Conservation (phyloP, 2,329 filamentous ascomycete genomes). For the Leptographium lundbergii region DNA sequence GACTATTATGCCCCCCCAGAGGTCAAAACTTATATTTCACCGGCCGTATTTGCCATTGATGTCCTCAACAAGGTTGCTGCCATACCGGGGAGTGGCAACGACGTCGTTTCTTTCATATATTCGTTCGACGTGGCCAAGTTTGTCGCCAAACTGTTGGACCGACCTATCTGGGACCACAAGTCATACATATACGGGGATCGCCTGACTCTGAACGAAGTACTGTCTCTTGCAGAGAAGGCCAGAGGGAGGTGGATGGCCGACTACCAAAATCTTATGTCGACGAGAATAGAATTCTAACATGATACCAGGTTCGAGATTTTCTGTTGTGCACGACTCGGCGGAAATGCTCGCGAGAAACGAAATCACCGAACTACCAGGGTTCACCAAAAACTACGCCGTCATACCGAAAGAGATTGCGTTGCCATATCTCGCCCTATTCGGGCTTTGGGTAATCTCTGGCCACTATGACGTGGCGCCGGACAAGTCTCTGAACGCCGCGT, state of each 20-base stretch:
- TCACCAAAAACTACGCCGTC: too few species aligned
- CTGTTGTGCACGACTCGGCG: too few species aligned
- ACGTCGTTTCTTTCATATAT: constrained; percentile 31
- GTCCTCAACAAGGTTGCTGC: constrained; percentile 29
- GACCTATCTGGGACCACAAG: background rate
- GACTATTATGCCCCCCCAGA: constrained; percentile 30
- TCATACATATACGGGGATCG: background rate
- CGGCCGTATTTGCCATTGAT: constrained; percentile 28
- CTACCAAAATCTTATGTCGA: background rate
- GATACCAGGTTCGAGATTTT: too few species aligned
- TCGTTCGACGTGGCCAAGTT: constrained; percentile 28
- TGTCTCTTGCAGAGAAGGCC: background rate
- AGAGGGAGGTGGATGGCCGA: background rate
- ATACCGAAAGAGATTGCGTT: too few species aligned
- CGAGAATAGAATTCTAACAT: too few species aligned
- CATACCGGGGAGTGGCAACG: constrained; percentile 35
- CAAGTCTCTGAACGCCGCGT: too few species aligned
- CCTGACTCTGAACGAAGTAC: background rate
- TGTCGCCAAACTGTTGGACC: background rate
- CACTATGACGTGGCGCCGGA: too few species aligned
- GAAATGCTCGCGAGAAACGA: too few species aligned
- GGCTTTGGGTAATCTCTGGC: too few species aligned
- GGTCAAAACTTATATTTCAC: constrained; percentile 24
- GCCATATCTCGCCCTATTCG: too few species aligned
- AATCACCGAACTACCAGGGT: too few species aligned